Conservation (phyloP, 345 rosid genomes). For the Hypericum androsaemum region DNA sequence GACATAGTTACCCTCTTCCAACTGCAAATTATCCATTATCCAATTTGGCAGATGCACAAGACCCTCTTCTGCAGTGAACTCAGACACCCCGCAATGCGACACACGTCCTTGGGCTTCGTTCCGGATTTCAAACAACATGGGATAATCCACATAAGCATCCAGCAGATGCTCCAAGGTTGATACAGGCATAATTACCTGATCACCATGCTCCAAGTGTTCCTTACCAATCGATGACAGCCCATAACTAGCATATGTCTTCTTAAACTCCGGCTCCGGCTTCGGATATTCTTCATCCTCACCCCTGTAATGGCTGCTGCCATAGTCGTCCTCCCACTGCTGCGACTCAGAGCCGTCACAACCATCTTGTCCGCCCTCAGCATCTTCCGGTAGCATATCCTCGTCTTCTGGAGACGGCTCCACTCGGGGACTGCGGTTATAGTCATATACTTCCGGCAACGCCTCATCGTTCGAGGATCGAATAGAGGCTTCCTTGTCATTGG, state of each 20-base stretch:
- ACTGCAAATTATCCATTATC: conserved; percentile 25
- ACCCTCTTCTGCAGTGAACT: conserved; percentile 20
- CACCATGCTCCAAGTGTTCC: conserved; percentile 7
- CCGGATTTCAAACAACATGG: conserved; percentile 15
- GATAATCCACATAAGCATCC: neutral
- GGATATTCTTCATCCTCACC: neutral
- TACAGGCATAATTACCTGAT: conserved; percentile 17
- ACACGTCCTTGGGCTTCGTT: conserved; percentile 6
- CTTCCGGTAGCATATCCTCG: too few species aligned
- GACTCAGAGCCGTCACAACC: too few species aligned
- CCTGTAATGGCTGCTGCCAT: neutral
- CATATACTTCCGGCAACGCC: too few species aligned
- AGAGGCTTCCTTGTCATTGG: too few species aligned
- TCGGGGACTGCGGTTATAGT: too few species aligned
- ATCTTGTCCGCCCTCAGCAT: too few species aligned
- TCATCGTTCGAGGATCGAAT: too few species aligned
- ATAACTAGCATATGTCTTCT: neutral
- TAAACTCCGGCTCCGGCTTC: neutral
- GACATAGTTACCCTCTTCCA: conserved; percentile 8
- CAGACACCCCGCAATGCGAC: conserved; percentile 21
- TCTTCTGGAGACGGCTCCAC: too few species aligned
- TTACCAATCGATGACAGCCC: conserved; percentile 2
- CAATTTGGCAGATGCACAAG: conserved; percentile 12
- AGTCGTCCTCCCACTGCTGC: neutral
- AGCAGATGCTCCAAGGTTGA: conserved; percentile 6